phyloP scores from a whole-genome alignment of 2,329 filamentous ascomycete species.

The Achaetomium macrosporum region DNA sequence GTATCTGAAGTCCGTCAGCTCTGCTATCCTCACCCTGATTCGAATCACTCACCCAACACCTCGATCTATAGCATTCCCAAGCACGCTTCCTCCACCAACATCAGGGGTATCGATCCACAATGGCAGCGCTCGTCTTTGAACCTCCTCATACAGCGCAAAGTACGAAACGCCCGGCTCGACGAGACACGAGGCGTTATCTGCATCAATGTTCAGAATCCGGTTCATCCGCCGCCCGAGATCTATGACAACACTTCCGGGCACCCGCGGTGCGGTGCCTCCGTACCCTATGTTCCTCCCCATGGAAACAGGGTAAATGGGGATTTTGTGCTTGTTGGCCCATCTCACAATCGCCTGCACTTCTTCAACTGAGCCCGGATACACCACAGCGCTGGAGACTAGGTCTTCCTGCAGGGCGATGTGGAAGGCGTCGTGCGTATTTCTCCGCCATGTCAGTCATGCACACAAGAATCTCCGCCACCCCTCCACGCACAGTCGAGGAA shows the following conservation, averaged over 20 bases:
- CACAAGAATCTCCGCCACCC: neutral
- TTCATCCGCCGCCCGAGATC: slow-evolving; percentile 49
- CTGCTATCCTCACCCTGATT: neutral
- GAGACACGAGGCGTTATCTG: slow-evolving; percentile 42
- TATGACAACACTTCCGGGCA: slow-evolving; percentile 43
- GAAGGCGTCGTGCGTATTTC: slow-evolving; percentile 38
- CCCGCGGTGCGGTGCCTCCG: slow-evolving; percentile 46
- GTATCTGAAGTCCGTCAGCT: slow-evolving; percentile 4
- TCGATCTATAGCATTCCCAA: slow-evolving; percentile 41
- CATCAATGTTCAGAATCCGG: slow-evolving; percentile 46
- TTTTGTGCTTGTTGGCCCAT: slow-evolving; percentile 38
- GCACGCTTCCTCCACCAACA: slow-evolving; percentile 37
- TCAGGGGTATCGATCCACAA: slow-evolving; percentile 40
- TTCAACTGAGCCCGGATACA: slow-evolving; percentile 38
- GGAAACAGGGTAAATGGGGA: slow-evolving; percentile 44
- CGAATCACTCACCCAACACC: slow-evolving; percentile 35
- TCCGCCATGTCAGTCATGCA: neutral
- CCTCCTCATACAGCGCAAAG: slow-evolving; percentile 44
- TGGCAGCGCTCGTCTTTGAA: slow-evolving; percentile 36
- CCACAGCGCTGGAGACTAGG: slow-evolving; percentile 37
- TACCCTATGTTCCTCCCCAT: slow-evolving; percentile 47
- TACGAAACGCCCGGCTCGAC: slow-evolving; percentile 52
- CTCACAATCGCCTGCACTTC: slow-evolving; percentile 43
- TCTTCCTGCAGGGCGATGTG: slow-evolving; percentile 37
- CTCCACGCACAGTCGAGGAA: neutral